Percentiles rank a stretch among this genome's conserved stretches.
phyloP scores from a whole-genome alignment of 768 basidiomycete genomes.

The Mrakia gelida region DNA sequence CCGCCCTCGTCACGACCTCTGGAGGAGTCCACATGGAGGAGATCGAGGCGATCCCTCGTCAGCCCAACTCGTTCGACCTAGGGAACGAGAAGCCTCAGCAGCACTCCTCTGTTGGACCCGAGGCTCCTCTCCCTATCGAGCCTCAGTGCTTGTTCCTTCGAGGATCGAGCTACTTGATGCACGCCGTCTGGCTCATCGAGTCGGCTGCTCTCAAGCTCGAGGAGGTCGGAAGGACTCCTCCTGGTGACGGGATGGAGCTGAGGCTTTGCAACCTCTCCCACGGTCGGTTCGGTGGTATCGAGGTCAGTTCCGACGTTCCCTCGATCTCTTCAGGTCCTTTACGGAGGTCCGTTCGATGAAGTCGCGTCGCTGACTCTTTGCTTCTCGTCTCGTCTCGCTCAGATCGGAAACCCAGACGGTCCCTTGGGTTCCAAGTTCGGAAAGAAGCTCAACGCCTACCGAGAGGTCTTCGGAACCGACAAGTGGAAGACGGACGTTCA shows the following conservation, averaged over 20 bases:
- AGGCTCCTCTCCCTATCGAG: constrained; percentile 82
- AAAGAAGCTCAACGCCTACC: constrained; percentile 62
- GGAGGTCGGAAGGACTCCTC: constrained; percentile 57
- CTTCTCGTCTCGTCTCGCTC: not conserved
- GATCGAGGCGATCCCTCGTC: constrained; percentile 12
- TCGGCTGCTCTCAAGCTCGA: constrained; percentile 66
- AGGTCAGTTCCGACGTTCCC: no score
- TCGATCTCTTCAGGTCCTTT: not conserved
- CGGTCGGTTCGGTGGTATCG: constrained; percentile 76
- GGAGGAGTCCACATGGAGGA: constrained; percentile 1
- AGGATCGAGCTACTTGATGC: constrained; percentile 75
- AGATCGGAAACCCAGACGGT: constrained; percentile 70
- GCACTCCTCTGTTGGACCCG: constrained; percentile 70
- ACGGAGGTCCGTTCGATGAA: not conserved
- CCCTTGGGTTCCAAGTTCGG: constrained; percentile 61
- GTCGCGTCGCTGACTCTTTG: not conserved
- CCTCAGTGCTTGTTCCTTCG: constrained; percentile 77
- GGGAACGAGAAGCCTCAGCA: constrained; percentile 16
- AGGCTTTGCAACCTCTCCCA: constrained; percentile 70
- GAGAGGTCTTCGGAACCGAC: constrained; percentile 54
- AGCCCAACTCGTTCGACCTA: constrained; percentile 21
- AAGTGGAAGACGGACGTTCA: constrained; percentile 60
- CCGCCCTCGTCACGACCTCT: not conserved
- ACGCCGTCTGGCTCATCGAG: constrained; percentile 71
- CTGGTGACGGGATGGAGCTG: constrained; percentile 66